phyloP scores from a whole-genome alignment of 2,329 filamentous ascomycete species.

The Aspergillus awamori region DNA sequence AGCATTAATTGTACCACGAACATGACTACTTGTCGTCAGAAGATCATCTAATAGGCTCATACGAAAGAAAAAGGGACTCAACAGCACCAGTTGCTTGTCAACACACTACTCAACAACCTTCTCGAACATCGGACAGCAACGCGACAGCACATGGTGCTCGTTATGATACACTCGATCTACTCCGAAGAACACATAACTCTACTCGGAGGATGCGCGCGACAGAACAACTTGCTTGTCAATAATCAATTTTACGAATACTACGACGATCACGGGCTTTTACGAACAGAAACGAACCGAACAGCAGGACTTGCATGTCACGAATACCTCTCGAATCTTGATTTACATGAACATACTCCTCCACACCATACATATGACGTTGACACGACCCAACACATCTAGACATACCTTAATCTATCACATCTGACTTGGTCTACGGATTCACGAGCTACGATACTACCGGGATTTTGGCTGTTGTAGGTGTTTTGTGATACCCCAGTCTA shows the following conservation, averaged over 20 bases:
- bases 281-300: not conserved
- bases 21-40: not conserved
- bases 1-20: not conserved
- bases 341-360: not conserved
- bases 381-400: not conserved
- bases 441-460: not conserved
- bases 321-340: not conserved
- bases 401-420: not conserved
- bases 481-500: not conserved
- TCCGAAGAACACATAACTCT: not conserved
- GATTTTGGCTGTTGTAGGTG: conserved; percentile 1
- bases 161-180: not conserved
- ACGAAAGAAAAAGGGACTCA: not conserved
- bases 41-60: not conserved
- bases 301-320: not conserved
- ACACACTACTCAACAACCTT: not conserved
- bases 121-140: not conserved
- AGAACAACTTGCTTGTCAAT: not conserved
- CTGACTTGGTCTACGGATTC: not conserved
- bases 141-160: not conserved
- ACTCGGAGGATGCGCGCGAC: not conserved
- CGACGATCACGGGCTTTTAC: not conserved
- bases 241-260: too few relatives aligned
- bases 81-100: not conserved
- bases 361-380: not conserved